Evolutionary conservation across 2,329 filamentous ascomycete species (phyloP), one percentile per base, ranked within the genome.

Genomic region (Thelonectria olida): DNA sequence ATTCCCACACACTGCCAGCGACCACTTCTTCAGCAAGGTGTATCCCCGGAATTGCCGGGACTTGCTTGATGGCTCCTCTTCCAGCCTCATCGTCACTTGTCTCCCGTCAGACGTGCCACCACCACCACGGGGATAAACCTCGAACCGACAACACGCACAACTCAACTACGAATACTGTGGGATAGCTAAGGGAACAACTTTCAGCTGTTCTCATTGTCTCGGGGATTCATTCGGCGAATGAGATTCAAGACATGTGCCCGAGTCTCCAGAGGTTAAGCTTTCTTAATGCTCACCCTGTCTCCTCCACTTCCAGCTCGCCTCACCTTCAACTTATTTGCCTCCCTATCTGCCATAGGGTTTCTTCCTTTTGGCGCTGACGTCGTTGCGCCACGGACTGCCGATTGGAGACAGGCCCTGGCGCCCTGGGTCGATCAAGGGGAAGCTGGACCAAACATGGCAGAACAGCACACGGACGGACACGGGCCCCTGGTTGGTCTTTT

Each of bases 351-450:
- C 36, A 53, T 52, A 54, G 47, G 61, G 59, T 44, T 62, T 48
- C 39, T 52, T 41, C 44, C 49, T 22, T 54, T 44, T 63, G 55
- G 47, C 55, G 54, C 68, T 69, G 68, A 65, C 65, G 65, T 69
- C 67, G 65, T 59, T 55, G 58, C 63, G 63, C 58, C 55, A 61
- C 54, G 56, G 58, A 34, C 56, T 69, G 55, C 66, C 65, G 55
- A 61, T 67, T 71, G 58, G 58, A 67, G 65, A 53, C 60, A 63
- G 64, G 66, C 41, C 17, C 12, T 54, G 9, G 13, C 9, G 58
- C 53, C 52, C 61, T 68, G 59, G 59, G 66, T 50, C 57, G 67
- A 63, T 64, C 63, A 67, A 70, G 65, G 67, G 67, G 66, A 66
- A 66, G 63, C 42, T 57, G 56, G 47, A 34, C 59, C 45, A 48